Evolutionary conservation across 768 basidiomycete genomes (phyloP), one percentile per base, ranked within the genome.

Genomic region (Lentinula edodes): DNA sequence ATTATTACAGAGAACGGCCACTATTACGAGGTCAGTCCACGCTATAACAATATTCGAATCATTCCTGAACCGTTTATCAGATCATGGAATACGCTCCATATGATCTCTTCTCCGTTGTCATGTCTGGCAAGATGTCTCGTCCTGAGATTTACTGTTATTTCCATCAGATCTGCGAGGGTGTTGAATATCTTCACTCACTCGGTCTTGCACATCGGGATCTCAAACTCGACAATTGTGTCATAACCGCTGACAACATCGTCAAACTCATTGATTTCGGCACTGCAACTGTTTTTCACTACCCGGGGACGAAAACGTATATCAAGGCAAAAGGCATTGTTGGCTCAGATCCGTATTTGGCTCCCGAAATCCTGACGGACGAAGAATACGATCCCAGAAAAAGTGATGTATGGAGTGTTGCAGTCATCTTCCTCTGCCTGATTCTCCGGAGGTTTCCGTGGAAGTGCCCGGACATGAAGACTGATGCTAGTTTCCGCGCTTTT

Each of bases 231-330:
- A 99, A 99, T 73, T 98, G 97, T 74, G 97, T 99, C 78, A 97
- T 99, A 92, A 96, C 91, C n/a, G 78, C 79, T 3, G 82, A 89
- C 70, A 94, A 98, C 71, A 84, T 97, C 66, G 93, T 99, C 79
- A 99, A 99, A 74, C 84, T 99, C 66, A 99, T 99, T 76, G 97
- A 99, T 75, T 99, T 99, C 76, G 97, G 97, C 58, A 99, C 97
- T 5, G 97, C 97, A 16, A 95, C 94, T 65, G 95, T 99, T 62
- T 99, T 99, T 77, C 94, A 97, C 67, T 99, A 98, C 70, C 97
- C 97, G 0, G 96, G 95, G 61, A 95, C 93, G 74, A 84, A 84
- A 18, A 84, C 80, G 66, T 86, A 78, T 45, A 65, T 71, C 1
- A 78, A 90, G 65, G 93, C 95, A 6, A 87, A 88, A 7, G 97